phyloP scores from a whole-genome alignment of 2,329 filamentous ascomycete genomes.

The Aspergillus bombycis region DNA sequence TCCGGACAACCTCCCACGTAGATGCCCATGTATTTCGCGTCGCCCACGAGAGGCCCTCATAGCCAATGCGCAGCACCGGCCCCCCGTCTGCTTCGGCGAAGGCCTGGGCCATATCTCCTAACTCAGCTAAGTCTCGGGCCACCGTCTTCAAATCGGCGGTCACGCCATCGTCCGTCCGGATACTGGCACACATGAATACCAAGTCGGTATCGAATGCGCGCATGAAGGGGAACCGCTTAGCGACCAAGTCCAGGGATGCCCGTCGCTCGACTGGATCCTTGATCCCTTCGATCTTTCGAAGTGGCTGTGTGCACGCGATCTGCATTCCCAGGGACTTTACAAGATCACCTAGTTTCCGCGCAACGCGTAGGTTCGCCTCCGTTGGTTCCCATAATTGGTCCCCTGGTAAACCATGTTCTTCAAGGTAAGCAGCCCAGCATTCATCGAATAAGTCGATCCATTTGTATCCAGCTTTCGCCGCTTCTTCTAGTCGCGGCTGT shows the following conservation, averaged over 20 bases:
- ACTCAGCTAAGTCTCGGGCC: slow-evolving; percentile 34
- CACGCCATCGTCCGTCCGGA: slow-evolving; percentile 33
- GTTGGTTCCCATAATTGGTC: slow-evolving; percentile 35
- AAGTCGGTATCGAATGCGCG: slow-evolving; percentile 39
- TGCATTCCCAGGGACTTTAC: slow-evolving; percentile 36
- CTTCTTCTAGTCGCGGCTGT: slow-evolving; percentile 30
- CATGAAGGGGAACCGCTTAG: slow-evolving; percentile 40
- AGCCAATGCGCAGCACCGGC: slow-evolving; percentile 33
- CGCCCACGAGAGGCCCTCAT: slow-evolving; percentile 39
- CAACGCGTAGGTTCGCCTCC: slow-evolving; percentile 28
- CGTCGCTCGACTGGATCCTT: slow-evolving; percentile 32
- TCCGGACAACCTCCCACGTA: slow-evolving; percentile 37
- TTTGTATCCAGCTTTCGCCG: slow-evolving; percentile 34
- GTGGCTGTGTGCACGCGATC: slow-evolving; percentile 37
- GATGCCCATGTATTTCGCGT: slow-evolving; percentile 37
- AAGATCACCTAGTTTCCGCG: slow-evolving; percentile 30
- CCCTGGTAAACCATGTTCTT: slow-evolving; percentile 28
- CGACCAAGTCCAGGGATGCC: slow-evolving; percentile 29
- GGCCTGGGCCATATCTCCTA: slow-evolving; percentile 35
- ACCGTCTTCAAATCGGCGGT: slow-evolving; percentile 36
- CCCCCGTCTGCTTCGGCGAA: slow-evolving; percentile 33
- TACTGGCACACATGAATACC: slow-evolving; percentile 40
- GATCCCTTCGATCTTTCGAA: slow-evolving; percentile 36
- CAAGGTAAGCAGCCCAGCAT: slow-evolving; percentile 38
- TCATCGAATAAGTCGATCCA: slow-evolving; percentile 41